Evolutionary conservation across 805 yeast species (phyloP), one percentile per base, ranked within the genome.

Genomic region (Schizosaccharomyces lindneri): DNA sequence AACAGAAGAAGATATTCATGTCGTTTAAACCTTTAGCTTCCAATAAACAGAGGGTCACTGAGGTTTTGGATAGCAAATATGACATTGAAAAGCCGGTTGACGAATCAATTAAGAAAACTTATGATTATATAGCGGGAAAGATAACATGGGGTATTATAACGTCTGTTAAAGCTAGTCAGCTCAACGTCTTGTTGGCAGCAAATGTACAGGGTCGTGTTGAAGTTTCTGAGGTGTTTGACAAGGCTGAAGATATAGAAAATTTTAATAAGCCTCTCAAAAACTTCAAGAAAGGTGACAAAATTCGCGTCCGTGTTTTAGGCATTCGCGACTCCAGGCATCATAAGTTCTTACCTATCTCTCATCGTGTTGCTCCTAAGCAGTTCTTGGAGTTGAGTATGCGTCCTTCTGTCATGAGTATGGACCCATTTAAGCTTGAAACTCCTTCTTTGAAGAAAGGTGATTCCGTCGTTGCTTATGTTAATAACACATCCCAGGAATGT

Each of bases 141-240:
- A 63, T 76, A 27, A 81, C 88, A 7, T 76, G 78, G 64, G 90
- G 83, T 48, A 68, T 69, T 19, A 72, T 89, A 62, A 81, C 77
- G 60, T 73, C 82, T 1, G 77, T 85, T 46, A 85, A 84, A 69
- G 80, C 79, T 41, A 80, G 86, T 5, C 93, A 86, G 72, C 73
- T 89, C 65, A 82, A 82, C 66, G 84, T 89, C 21, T 78, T 78
- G 60, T 74, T 88, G 59, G 88, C 93, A 61, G 93, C 84, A 63
- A 82, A 84, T 68, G 74, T 81, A 64, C 84, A 80, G 67, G 97
- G 95, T 48, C 79, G 94, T 69, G 72, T 89, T 63, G 95, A 87
- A 66, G 75, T 83, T 19, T 78, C 88, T 19, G 85, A 87, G 71
- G 73, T 84, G 48, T 84, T 79, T 71, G 81, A 79, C 61, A 65